These are phyloP conservation scores for Seiridium cupressi DNA, from an alignment of 2,329 filamentous ascomycete genomes.

Conservation along the genomic window DNA sequence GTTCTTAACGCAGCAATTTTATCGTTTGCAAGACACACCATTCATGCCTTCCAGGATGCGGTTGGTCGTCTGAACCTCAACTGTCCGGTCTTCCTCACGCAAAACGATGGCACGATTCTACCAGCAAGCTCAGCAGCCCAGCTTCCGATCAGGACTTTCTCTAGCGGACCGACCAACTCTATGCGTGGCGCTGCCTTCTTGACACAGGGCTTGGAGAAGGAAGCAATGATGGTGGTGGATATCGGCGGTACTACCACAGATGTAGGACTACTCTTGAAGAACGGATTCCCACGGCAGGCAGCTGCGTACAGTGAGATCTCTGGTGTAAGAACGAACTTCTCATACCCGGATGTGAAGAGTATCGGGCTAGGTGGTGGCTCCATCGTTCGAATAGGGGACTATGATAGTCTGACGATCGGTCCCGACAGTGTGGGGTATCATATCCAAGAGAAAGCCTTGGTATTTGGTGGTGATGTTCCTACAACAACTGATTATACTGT, in stretches of 20 bases:
- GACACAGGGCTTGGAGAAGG: slow-evolving; percentile 25
- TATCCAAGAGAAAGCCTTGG: slow-evolving; percentile 46
- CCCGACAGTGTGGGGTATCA: slow-evolving; percentile 58
- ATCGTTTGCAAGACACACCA: slow-evolving; percentile 51
- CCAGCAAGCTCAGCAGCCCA: slow-evolving; percentile 47
- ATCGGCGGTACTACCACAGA: slow-evolving; percentile 65
- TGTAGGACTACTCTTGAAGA: slow-evolving; percentile 55
- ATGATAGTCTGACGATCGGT: slow-evolving; percentile 42
- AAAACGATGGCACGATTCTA: slow-evolving; percentile 60
- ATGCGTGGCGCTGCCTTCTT: slow-evolving; percentile 61
- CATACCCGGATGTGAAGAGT: slow-evolving; percentile 52
- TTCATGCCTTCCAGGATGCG: slow-evolving; percentile 49
- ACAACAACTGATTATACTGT: slow-evolving; percentile 57
- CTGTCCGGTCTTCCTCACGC: slow-evolving; percentile 56
- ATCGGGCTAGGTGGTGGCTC: slow-evolving; percentile 58
- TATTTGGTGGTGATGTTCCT: slow-evolving; percentile 52
- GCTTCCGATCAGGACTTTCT: slow-evolving; percentile 58
- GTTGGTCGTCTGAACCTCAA: slow-evolving; percentile 43
- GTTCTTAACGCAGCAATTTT: slow-evolving; percentile 61
- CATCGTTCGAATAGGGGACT: slow-evolving; percentile 37
- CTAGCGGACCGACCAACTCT: slow-evolving; percentile 59
- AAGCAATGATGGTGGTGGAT: slow-evolving; percentile 55
- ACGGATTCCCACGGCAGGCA: slow-evolving; percentile 59
- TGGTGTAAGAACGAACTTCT: slow-evolving; percentile 59
- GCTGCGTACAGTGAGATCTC: slow-evolving; percentile 58